Percentiles rank a stretch among this genome's conserved stretches.
These are phyloP conservation scores for Handroanthus guayacan DNA, from an alignment of 257 asterid species.

Conservation along the genomic window DNA sequence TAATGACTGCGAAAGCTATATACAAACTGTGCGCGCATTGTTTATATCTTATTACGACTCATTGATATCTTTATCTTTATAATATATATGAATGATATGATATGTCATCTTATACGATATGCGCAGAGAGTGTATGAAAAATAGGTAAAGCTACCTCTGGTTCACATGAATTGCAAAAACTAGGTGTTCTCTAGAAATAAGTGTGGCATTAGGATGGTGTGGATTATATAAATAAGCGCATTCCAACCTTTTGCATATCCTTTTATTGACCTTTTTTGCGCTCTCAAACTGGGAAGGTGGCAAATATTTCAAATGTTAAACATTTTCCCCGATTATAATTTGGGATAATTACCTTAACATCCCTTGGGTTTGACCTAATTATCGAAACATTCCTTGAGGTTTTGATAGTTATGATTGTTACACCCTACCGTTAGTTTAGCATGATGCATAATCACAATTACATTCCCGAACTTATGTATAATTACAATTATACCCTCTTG, in stretches of 20 bases:
- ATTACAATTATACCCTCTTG: too few relatives aligned
- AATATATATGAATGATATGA: neutral
- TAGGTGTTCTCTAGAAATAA: too few relatives aligned
- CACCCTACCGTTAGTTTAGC: too few relatives aligned
- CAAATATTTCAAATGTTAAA: neutral
- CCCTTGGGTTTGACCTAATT: too few relatives aligned
- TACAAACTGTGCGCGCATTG: neutral
- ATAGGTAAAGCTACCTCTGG: neutral
- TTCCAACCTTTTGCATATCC: slow-evolving; percentile 12
- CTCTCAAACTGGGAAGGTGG: neutral
- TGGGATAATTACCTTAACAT: too few relatives aligned
- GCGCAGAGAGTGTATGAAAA: neutral
- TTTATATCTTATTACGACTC: neutral
- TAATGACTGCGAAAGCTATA: neutral
- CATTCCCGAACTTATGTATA: too few relatives aligned
- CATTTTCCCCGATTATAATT: neutral
- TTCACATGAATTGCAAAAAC: neutral
- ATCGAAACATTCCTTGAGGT: too few relatives aligned
- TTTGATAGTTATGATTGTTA: too few relatives aligned
- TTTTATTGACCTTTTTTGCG: neutral
- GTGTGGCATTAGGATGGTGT: neutral
- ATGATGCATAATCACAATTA: too few relatives aligned
- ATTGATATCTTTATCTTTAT: neutral
- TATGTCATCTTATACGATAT: neutral
- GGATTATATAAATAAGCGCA: neutral